These are phyloP conservation scores for Venturia carpophila DNA, from an alignment of 2,329 filamentous ascomycete genomes.

Conservation along the genomic window DNA sequence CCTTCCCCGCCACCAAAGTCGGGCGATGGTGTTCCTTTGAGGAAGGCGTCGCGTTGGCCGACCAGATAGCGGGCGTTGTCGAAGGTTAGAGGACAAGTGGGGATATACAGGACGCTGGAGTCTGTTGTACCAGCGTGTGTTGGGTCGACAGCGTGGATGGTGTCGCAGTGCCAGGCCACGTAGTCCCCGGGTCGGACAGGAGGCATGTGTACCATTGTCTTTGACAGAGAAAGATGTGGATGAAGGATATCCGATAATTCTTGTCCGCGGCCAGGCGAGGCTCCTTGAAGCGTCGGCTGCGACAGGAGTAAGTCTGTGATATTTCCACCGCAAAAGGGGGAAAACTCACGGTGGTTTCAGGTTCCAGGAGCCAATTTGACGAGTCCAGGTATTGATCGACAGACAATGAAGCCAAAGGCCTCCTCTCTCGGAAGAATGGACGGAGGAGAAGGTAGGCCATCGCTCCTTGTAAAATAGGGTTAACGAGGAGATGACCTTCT, in stretches of 20 bases:
- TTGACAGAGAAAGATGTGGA: constrained; percentile 59
- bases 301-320: constrained; percentile 16
- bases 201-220: constrained; percentile 66
- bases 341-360: constrained; percentile 14
- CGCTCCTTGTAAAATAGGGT: constrained; percentile 65
- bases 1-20: constrained; percentile 54
- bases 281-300: constrained; percentile 57
- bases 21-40: constrained; percentile 47
- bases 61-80: constrained; percentile 51
- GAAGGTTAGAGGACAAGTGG: constrained; percentile 72
- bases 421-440: constrained; percentile 65
- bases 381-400: constrained; percentile 40
- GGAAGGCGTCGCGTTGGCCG: constrained; percentile 63
- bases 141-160: constrained; percentile 76
- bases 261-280: constrained; percentile 59
- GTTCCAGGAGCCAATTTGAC: constrained; percentile 55
- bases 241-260: constrained; percentile 59
- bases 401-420: constrained; percentile 27
- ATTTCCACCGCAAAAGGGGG: neutral
- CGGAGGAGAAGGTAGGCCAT: constrained; percentile 75
- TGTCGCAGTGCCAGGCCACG: constrained; percentile 72
- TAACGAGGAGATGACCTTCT: constrained; percentile 75
- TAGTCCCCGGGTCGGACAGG: constrained; percentile 64
- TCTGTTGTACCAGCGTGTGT: constrained; percentile 64
- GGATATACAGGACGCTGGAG: constrained; percentile 83